Percentiles rank a stretch among this genome's conserved stretches.
Evolutionary conservation across 495 filamentous ascomycete genomes (phyloP).

Genomic region (Aspergillus olivimuriae): DNA sequence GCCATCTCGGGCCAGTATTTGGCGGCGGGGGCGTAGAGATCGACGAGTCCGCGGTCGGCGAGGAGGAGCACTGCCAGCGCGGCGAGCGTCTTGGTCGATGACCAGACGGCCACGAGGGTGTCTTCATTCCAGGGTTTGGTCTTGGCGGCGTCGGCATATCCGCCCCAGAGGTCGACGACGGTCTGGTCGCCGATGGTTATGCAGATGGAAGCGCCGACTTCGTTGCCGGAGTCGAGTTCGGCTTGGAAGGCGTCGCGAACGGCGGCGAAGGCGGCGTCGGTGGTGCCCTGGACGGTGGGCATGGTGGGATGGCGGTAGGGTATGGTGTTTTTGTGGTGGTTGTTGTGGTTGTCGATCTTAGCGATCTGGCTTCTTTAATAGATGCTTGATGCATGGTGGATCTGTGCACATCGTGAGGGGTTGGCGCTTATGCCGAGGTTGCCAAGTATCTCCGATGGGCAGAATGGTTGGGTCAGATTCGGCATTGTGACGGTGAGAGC

Average conservation of each 20-base stretch:
- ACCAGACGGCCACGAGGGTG: slow-evolving; percentile 37
- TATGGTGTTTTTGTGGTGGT: background rate
- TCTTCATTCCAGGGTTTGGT: slow-evolving; percentile 31
- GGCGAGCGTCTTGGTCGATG: slow-evolving; percentile 33
- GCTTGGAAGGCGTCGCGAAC: slow-evolving; percentile 28
- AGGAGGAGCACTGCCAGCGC: slow-evolving; percentile 32
- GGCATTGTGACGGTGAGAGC: no score
- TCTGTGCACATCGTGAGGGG: no score
- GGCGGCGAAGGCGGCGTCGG: slow-evolving; percentile 28
- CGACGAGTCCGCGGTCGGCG: slow-evolving; percentile 33
- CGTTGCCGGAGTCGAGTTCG: slow-evolving; percentile 22
- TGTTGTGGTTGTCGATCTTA: background rate
- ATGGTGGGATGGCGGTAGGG: slow-evolving; percentile 13
- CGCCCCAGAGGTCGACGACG: slow-evolving; percentile 44
- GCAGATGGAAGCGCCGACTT: slow-evolving; percentile 37
- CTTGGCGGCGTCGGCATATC: slow-evolving; percentile 21
- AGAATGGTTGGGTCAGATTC: no score
- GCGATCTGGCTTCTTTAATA: background rate
- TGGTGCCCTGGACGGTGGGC: slow-evolving; percentile 26
- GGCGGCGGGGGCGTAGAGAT: slow-evolving; percentile 29
- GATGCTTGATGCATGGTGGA: background rate
- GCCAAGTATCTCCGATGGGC: no score
- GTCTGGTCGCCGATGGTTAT: slow-evolving; percentile 36
- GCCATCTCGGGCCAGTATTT: slow-evolving; percentile 44
- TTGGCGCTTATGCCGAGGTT: no score